These are phyloP conservation scores for Hyaloscypha variabilis DNA, from an alignment of 495 filamentous ascomycete species.

Conservation along the genomic window DNA sequence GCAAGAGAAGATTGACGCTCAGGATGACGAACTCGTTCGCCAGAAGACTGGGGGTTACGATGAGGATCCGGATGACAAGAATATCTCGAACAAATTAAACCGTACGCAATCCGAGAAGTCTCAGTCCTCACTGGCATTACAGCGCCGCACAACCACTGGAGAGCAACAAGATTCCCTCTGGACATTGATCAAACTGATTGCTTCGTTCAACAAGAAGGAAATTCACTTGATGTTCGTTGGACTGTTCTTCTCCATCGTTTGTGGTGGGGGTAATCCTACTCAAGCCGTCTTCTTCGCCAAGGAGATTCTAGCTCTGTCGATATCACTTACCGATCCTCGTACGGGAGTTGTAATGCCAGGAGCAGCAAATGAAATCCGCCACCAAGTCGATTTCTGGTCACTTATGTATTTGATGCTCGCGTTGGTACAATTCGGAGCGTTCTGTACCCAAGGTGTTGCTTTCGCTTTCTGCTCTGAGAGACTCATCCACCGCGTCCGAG, in stretches of 20 bases:
- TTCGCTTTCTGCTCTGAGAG: slow-evolving; percentile 86
- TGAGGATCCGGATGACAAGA: slow-evolving; percentile 63
- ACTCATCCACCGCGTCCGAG: slow-evolving; percentile 78
- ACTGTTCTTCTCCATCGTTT: slow-evolving; percentile 75
- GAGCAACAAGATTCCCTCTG: slow-evolving; percentile 70
- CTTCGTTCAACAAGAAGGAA: slow-evolving; percentile 79
- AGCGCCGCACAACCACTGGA: slow-evolving; percentile 44
- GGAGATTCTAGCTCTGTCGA: slow-evolving; percentile 69
- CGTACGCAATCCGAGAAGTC: slow-evolving; percentile 68
- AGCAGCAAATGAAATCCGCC: slow-evolving; percentile 12
- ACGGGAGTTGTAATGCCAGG: slow-evolving; percentile 40
- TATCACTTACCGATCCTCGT: slow-evolving; percentile 33
- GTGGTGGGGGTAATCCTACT: slow-evolving; percentile 81
- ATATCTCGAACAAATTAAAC: slow-evolving; percentile 52
- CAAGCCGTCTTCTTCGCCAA: slow-evolving; percentile 93
- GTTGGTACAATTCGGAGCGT: slow-evolving; percentile 71
- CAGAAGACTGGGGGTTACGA: slow-evolving; percentile 39
- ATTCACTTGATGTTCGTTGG: slow-evolving; percentile 74
- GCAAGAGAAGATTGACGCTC: slow-evolving; percentile 43
- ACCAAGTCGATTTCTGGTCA: slow-evolving; percentile 79
- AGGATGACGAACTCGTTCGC: slow-evolving; percentile 50
- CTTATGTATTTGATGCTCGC: slow-evolving; percentile 96
- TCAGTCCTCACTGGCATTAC: slow-evolving; percentile 69
- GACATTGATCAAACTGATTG: slow-evolving; percentile 83
- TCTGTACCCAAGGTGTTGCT: slow-evolving; percentile 66